Percentiles rank a stretch among this genome's conserved stretches.
These are phyloP conservation scores for Penicillium sp. DNA, from an alignment of 2,329 filamentous ascomycete species.

Conservation along the genomic window DNA sequence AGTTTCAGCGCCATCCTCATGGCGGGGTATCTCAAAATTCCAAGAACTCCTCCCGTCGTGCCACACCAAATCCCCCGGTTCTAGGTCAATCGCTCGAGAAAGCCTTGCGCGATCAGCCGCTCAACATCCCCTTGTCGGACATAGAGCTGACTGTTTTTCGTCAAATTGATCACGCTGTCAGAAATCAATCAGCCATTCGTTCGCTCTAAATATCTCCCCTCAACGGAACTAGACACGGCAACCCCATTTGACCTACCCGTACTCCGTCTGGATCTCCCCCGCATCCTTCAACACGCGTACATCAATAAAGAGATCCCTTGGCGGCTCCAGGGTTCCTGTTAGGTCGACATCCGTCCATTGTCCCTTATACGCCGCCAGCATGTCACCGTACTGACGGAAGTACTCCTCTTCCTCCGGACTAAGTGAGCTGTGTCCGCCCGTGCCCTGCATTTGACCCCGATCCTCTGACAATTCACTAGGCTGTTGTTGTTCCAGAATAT, in stretches of 20 bases:
- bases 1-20: neutral
- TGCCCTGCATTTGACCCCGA: conserved; percentile 27
- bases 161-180: conserved; percentile 84
- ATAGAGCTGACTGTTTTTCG: conserved; percentile 98
- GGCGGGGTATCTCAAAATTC: conserved; percentile 22
- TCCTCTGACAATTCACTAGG: conserved; percentile 52
- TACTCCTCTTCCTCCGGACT: conserved; percentile 98
- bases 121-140: conserved; percentile 96
- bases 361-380: conserved; percentile 94
- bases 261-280: conserved; percentile 98
- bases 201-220: neutral
- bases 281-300: conserved; percentile 95
- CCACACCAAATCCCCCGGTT: conserved; percentile 55
- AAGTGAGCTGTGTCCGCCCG: conserved; percentile 66
- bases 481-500: conserved; percentile 72
- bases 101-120: conserved; percentile 89
- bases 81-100: conserved; percentile 77
- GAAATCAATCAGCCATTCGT: conserved; percentile 27
- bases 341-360: conserved; percentile 98
- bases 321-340: conserved; percentile 90
- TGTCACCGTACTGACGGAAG: conserved; percentile 85
- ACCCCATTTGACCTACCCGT: conserved; percentile 68
- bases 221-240: neutral
- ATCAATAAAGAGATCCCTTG: conserved; percentile 95
- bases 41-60: conserved; percentile 9